These are phyloP conservation scores for Fusarium equiseti DNA, from an alignment of 2,329 filamentous ascomycete species.

Conservation along the genomic window DNA sequence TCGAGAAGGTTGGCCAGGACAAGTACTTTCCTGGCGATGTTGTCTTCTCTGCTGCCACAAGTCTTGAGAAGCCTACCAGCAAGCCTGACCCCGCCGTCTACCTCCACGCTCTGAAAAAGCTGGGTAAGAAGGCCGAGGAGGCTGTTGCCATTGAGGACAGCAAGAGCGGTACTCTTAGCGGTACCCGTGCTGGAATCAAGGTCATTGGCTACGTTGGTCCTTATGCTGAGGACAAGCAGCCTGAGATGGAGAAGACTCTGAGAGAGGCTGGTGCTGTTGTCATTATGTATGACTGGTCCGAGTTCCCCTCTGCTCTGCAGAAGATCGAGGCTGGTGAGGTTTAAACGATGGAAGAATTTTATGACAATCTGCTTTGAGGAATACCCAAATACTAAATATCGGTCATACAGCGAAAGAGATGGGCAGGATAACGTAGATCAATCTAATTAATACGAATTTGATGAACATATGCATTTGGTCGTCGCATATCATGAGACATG, in stretches of 20 bases:
- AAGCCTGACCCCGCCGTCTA: conserved; percentile 95
- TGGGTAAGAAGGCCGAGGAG: conserved; percentile 78
- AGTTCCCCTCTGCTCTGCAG: conserved; percentile 63
- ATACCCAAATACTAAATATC: conserved; percentile 32
- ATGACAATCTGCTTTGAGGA: conserved; percentile 37
- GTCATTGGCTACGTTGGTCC: conserved; percentile 88
- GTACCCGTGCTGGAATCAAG: conserved; percentile 79
- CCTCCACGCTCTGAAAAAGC: conserved; percentile 77
- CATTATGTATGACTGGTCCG: conserved; percentile 71
- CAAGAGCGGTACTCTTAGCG: conserved; percentile 83
- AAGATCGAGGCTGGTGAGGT: conserved; percentile 59
- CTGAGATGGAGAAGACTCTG: conserved; percentile 74
- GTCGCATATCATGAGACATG: neutral
- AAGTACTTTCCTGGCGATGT: conserved; percentile 81
- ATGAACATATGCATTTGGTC: neutral
- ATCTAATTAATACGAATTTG: conserved; percentile 27
- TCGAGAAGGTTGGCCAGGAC: conserved; percentile 83
- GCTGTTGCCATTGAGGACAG: conserved; percentile 88
- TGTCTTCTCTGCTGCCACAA: conserved; percentile 86
- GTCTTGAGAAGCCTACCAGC: conserved; percentile 81
- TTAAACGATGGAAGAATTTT: conserved; percentile 33
- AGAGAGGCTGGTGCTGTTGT: conserved; percentile 71
- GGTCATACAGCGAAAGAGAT: conserved; percentile 25
- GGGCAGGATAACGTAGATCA: conserved; percentile 20
- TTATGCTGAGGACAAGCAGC: conserved; percentile 71